Evolutionary conservation across 148 eudicot genomes (phyloP), one percentile per base, ranked within the genome.

Genomic region (Drosera capensis): DNA sequence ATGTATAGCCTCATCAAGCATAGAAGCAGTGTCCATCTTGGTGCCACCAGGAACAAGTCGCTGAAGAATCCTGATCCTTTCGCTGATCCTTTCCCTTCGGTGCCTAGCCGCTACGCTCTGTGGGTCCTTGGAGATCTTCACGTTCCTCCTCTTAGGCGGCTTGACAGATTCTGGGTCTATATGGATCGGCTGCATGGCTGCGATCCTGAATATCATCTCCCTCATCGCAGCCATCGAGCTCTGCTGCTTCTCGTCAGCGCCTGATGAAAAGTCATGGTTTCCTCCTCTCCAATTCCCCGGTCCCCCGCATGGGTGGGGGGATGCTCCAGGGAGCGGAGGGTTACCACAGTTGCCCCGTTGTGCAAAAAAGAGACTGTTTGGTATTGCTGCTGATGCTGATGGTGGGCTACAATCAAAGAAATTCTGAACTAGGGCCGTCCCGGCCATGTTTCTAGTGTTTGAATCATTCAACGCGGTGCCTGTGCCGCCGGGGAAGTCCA

Each of bases 121-220:
- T 3, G 70, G 70, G 22, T 65, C 70, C 23, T 40, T 62, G 6
- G 68, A 55, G 36, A 60, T 66, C 56, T 53, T 63, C 20, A 71
- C 76, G 49, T 71, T 71, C 51, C 67, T 55, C 53, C 76, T 54
- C 44, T 66, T 63, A 2, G 68, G 55, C 1, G 71, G 68, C 52
- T 57, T 66, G 17, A 71, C 62, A 5, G 65, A 14, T 8, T 66
- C 71, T 0, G 68, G 71, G 25, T 66, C 76, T 5, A 58, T 55
- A 11, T 59, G 56, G 2, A 11, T 34, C 7, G 75, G 75, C 57
- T 71, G 75, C 75, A 71, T 65, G 20, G 56, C 54, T 7, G 75
- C 75, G 11, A 71, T 51, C 14, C 66, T 24, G 41, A 57, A 71
- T 23, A 71, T 66, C 76, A 71, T 66, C 62, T 71, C 76, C 45